Base-by-base conservation (phyloP, 2,329 filamentous ascomycete genomes). In the Sarocladiaceae sp. region DNA sequence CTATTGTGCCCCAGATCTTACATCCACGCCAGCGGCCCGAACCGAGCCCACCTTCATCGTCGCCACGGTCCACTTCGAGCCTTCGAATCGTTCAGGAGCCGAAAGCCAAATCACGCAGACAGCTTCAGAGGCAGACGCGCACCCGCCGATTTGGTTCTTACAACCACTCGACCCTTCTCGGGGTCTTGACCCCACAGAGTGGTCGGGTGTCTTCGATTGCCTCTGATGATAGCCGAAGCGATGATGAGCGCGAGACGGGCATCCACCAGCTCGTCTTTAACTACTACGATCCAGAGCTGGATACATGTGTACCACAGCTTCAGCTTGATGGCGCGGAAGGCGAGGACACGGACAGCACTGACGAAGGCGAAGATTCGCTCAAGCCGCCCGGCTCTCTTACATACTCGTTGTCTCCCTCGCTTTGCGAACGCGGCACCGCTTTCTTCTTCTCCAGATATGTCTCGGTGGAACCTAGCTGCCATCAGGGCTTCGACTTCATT, bases 361-460 rank as follows among this genome's bases (percentile, higher is more conserved):
- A 49, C 32, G 44, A 33, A 13, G 46, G 44, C 3, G 40, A 41
- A 5, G 47, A 45, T 6, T 47, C 27, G 12, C 24, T 15, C 23
- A 42, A 42, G 39, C 26, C 15, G 21, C 24, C 31, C 20, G 15
- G 39, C 4, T 16, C 39, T 4, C 4, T 39, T 11, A 24, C 10
- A 6, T 39, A 39, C 34, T 39, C 34, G 9, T 16, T 32, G 48
- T n/a, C 37, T 53, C 13, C 40, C 45, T 58, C 57, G 20, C 61
- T 64, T 19, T 69, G 68, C 50, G 69, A 72, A 46, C 61, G 61
- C 11, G 70, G 69, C 27, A 68, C 63, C 2, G 67, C 66, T 16
- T 74, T 68, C 56, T 75, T 75, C 60, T 74, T 74, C 52, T 69
- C 72, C 4, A 66, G 70, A 29, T 73, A 73, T 49, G 71, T 74